phyloP scores from a whole-genome alignment of 2,329 filamentous ascomycete species.

The Trichoderma polysporum region DNA sequence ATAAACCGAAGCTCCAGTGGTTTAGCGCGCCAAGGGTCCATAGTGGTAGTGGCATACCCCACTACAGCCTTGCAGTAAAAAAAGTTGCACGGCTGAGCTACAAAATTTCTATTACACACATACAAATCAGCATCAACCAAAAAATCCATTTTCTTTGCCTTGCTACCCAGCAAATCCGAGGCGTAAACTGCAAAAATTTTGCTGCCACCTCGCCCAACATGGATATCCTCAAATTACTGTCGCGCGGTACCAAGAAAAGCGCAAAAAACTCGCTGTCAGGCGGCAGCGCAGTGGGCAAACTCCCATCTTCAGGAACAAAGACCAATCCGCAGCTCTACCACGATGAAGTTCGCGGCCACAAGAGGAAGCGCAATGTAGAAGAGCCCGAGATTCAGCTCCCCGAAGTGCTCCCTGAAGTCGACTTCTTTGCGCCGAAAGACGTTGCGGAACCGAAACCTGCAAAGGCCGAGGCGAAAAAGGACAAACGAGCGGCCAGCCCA shows the following conservation, averaged over 20 bases:
- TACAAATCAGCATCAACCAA: neutral
- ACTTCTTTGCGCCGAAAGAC: slow-evolving; percentile 59
- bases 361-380: slow-evolving; percentile 53
- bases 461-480: slow-evolving; percentile 24
- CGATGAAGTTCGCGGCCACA: slow-evolving; percentile 52
- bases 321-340: slow-evolving; percentile 70
- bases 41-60: slow-evolving; percentile 16
- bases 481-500: slow-evolving; percentile 33
- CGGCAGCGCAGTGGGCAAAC: slow-evolving; percentile 40
- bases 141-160: neutral
- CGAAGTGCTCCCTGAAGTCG: slow-evolving; percentile 47
- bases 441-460: slow-evolving; percentile 35
- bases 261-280: slow-evolving; percentile 36
- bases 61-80: slow-evolving; percentile 26
- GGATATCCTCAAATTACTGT: slow-evolving; percentile 73
- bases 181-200: neutral
- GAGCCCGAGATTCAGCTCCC: slow-evolving; percentile 35
- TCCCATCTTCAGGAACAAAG: slow-evolving; percentile 64
- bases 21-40: slow-evolving; percentile 2
- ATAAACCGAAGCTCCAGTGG: neutral
- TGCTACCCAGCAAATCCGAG: neutral
- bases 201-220: slow-evolving; percentile 39
- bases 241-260: slow-evolving; percentile 64
- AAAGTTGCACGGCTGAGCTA: slow-evolving; percentile 24
- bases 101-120: slow-evolving; percentile 24